These are phyloP conservation scores for Picea glauca DNA, from an alignment of 75 land plant genomes.

Conservation along the genomic window DNA sequence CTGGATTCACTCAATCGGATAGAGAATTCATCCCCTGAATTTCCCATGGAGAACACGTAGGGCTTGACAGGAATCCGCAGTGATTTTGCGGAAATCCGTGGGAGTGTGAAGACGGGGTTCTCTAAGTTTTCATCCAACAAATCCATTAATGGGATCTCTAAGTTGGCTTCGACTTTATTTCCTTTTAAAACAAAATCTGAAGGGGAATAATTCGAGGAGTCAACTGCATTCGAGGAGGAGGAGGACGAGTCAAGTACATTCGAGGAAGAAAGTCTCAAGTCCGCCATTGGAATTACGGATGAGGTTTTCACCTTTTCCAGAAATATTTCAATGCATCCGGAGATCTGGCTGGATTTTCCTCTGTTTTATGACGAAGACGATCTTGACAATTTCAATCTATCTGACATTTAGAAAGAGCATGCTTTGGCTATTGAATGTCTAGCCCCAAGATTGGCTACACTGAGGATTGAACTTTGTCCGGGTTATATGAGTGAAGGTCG, in stretches of 20 bases:
- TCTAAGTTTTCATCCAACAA: conserved; percentile 52
- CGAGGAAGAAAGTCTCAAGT: conserved; percentile 11
- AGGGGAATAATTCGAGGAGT: conserved; percentile 14
- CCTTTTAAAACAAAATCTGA: conserved; percentile 24
- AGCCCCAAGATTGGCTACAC: too few relatives aligned
- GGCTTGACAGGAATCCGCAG: conserved; percentile 59
- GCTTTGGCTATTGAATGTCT: too few relatives aligned
- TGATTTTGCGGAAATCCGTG: conserved; percentile 67
- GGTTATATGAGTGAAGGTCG: too few relatives aligned
- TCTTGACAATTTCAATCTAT: conserved; percentile 13
- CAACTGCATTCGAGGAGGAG: conserved; percentile 14
- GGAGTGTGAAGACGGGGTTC: conserved; percentile 52
- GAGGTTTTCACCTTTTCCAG: conserved; percentile 87
- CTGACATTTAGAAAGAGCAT: too few relatives aligned
- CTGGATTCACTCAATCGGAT: background rate
- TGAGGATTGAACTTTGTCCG: too few relatives aligned
- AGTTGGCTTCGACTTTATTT: conserved; percentile 59
- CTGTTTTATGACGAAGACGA: conserved; percentile 75
- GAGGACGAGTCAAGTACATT: conserved; percentile 12
- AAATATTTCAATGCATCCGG: conserved; percentile 90
- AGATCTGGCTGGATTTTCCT: conserved; percentile 97
- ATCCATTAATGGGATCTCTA: conserved; percentile 51
- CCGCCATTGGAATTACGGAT: conserved; percentile 68
- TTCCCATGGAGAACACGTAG: conserved; percentile 7
- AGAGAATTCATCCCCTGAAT: background rate